Percentiles rank a stretch among this genome's conserved stretches.
Conservation (phyloP, 2,329 filamentous ascomycete genomes). For the Talaromyces sp. region DNA sequence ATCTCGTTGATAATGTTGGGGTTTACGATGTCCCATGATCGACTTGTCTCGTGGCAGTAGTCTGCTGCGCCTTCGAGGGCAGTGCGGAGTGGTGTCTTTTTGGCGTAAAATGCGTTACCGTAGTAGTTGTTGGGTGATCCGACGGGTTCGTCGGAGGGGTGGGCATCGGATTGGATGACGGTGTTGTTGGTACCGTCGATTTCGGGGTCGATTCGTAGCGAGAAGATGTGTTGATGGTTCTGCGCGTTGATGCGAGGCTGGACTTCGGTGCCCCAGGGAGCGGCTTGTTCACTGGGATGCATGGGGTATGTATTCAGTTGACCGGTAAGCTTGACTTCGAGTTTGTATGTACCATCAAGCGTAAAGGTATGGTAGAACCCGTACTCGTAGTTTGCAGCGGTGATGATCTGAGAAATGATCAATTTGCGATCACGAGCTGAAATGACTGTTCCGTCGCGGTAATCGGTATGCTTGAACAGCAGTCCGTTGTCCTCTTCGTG, state of each 20-base stretch:
- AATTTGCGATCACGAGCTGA: constrained; percentile 84
- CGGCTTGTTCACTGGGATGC: constrained; percentile 72
- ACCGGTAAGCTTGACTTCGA: constrained; percentile 86
- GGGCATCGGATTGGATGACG: constrained; percentile 76
- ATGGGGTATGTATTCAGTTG: constrained; percentile 90
- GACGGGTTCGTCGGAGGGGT: constrained; percentile 66
- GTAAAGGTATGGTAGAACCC: constrained; percentile 84
- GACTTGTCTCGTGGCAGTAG: constrained; percentile 73
- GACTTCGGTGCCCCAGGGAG: constrained; percentile 88
- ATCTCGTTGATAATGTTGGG: constrained; percentile 76
- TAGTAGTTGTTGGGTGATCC: constrained; percentile 80
- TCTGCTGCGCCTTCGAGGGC: constrained; percentile 68
- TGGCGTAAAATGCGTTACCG: constrained; percentile 84
- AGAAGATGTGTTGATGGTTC: constrained; percentile 96
- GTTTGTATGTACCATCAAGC: constrained; percentile 86
- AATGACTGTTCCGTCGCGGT: constrained; percentile 80
- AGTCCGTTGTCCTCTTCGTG: constrained; percentile 92
- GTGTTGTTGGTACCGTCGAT: constrained; percentile 83
- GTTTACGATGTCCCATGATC: constrained; percentile 93
- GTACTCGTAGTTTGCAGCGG: constrained; percentile 95
- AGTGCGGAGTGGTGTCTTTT: constrained; percentile 74
- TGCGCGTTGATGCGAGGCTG: constrained; percentile 89
- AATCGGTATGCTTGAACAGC: constrained; percentile 93
- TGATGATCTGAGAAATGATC: constrained; percentile 87
- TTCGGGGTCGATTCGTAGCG: constrained; percentile 80